These are phyloP conservation scores for Harringtonia lauricola DNA, from an alignment of 2,329 filamentous ascomycete species.

Conservation along the genomic window DNA sequence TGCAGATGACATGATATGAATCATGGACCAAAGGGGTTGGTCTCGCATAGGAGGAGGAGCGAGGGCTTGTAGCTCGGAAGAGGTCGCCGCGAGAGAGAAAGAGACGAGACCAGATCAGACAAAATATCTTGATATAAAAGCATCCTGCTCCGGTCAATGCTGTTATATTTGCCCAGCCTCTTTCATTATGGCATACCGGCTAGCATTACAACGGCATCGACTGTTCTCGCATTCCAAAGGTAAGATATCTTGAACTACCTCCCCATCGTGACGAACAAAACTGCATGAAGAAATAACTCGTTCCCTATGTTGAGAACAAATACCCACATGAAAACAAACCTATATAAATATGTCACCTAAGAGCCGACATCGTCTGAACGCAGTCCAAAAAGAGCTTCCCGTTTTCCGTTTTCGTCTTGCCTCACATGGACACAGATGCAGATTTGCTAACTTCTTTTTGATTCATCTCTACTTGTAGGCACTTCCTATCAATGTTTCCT, in stretches of 20 bases:
- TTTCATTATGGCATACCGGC: no score
- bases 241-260: neutral
- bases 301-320: conserved; percentile 12
- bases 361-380: conserved; percentile 15
- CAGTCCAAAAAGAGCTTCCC: neutral
- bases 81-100: no score
- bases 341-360: conserved; percentile 9
- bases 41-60: no score
- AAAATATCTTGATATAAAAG: no score
- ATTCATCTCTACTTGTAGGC: neutral
- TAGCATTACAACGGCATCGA: no score
- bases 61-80: no score
- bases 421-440: neutral
- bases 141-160: no score
- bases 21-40: no score
- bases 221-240: neutral
- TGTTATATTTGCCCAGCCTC: no score
- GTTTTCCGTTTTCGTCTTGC: neutral
- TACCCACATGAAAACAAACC: conserved; percentile 5
- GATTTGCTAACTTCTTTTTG: neutral
- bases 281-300: conserved; percentile 11
- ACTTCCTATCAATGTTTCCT: neutral
- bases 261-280: neutral
- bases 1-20: neutral
- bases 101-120: no score